Conservation (phyloP, 345 rosid genomes). For the Syzygium grande region DNA sequence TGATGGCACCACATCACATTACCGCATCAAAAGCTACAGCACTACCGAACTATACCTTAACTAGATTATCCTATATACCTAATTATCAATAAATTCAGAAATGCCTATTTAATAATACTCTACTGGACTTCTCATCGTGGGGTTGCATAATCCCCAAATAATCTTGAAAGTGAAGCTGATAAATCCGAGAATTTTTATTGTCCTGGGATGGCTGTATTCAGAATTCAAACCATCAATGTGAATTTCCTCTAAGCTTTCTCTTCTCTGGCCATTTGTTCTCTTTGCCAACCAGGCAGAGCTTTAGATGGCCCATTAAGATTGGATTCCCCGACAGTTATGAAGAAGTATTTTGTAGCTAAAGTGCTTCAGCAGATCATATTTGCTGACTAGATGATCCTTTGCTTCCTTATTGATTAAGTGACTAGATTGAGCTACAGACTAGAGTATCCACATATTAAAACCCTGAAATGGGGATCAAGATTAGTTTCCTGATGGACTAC, state of each 20-base stretch:
- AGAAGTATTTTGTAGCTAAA: neutral
- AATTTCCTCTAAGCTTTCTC: neutral
- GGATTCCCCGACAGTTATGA: neutral
- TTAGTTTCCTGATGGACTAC: neutral
- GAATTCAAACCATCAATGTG: neutral
- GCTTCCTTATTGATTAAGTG: neutral
- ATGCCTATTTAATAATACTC: neutral
- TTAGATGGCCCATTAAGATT: neutral
- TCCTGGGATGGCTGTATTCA: neutral
- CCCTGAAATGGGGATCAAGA: neutral
- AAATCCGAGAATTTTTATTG: neutral
- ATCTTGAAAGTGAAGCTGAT: neutral
- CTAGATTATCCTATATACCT: neutral
- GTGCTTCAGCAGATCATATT: neutral
- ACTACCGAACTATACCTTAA: neutral
- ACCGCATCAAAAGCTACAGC: neutral
- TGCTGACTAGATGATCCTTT: neutral
- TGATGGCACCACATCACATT: neutral
- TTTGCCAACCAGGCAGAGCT: neutral
- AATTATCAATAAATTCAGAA: neutral
- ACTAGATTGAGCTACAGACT: neutral
- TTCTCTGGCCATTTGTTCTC: neutral
- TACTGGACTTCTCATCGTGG: neutral
- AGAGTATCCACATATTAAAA: neutral
- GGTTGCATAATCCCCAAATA: neutral